phyloP scores from a whole-genome alignment of 1,139 yeast genomes.

The Chernovozyma sophiae-reginae region DNA sequence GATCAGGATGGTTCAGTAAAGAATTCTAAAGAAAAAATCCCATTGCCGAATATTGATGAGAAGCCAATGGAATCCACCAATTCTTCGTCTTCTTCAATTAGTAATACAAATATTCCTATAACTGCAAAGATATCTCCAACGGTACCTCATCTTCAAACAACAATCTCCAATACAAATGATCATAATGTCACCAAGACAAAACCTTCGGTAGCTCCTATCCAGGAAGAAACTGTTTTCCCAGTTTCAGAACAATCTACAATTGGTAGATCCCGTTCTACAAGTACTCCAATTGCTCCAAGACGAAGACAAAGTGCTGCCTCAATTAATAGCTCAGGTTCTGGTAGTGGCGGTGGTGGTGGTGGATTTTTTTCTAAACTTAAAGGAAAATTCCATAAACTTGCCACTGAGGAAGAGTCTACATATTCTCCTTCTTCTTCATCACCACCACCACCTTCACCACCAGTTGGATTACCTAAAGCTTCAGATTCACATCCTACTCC shows the following conservation, averaged over 20 bases:
- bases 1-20: slow-evolving; percentile 36
- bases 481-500: neutral
- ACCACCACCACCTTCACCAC: slow-evolving; percentile 9
- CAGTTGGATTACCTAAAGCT: slow-evolving; percentile 1
- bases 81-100: neutral
- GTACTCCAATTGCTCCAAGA: slow-evolving; percentile 5
- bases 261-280: slow-evolving; percentile 2
- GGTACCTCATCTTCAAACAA: slow-evolving; percentile 24
- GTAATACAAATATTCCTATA: neutral
- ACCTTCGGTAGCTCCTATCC: slow-evolving; percentile 33
- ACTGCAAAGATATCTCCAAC: slow-evolving; percentile 12
- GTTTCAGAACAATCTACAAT: neutral
- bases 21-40: slow-evolving; percentile 13
- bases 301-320: slow-evolving; percentile 19
- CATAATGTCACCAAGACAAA: slow-evolving; percentile 27
- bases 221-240: slow-evolving; percentile 22
- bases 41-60: neutral
- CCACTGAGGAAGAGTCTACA: slow-evolving; percentile 1
- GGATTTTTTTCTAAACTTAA: slow-evolving; percentile 39
- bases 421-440: slow-evolving; percentile 6
- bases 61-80: slow-evolving; percentile 3
- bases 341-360: slow-evolving; percentile 14
- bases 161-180: slow-evolving; percentile 34
- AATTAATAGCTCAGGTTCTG: slow-evolving; percentile 10
- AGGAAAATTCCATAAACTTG: slow-evolving; percentile 28